These are phyloP conservation scores for Dichotomopilus funicola DNA, from an alignment of 2,329 filamentous ascomycete species.

Conservation along the genomic window DNA sequence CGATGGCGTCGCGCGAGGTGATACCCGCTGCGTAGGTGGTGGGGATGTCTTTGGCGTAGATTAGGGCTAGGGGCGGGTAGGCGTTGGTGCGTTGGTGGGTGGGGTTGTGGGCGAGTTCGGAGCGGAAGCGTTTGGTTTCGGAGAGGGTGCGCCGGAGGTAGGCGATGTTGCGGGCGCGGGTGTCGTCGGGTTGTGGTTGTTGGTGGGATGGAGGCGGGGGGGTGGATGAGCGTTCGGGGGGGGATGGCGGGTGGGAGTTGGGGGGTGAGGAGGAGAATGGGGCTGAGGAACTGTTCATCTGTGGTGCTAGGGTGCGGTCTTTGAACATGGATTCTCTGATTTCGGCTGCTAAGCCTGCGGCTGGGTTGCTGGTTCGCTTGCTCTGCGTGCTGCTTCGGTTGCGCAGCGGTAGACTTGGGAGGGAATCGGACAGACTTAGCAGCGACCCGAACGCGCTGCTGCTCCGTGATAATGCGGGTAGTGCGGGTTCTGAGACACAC, in stretches of 20 bases:
- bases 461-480: slow-evolving; percentile 49
- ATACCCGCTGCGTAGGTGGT: slow-evolving; percentile 81
- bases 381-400: slow-evolving; percentile 38
- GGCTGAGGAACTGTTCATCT: slow-evolving; percentile 35
- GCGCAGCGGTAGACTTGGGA: slow-evolving; percentile 39
- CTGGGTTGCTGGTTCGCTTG: slow-evolving; percentile 24
- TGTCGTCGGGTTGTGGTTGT: slow-evolving; percentile 23
- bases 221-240: neutral
- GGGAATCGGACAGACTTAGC: slow-evolving; percentile 38
- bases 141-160: slow-evolving; percentile 73
- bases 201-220: slow-evolving; percentile 21
- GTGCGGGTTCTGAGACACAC: slow-evolving; percentile 57
- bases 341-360: neutral
- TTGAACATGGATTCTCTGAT: slow-evolving; percentile 43
- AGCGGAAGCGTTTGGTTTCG: slow-evolving; percentile 67
- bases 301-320: slow-evolving; percentile 38
- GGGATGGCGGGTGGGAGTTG: slow-evolving; percentile 20
- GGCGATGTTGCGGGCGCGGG: slow-evolving; percentile 44
- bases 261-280: slow-evolving; percentile 16
- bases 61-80: slow-evolving; percentile 75
- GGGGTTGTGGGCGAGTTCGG: slow-evolving; percentile 59
- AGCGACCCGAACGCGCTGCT: slow-evolving; percentile 38
- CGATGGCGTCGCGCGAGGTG: slow-evolving; percentile 63
- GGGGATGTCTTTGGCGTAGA: slow-evolving; percentile 82
- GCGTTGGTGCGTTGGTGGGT: slow-evolving; percentile 56